Base-by-base conservation (phyloP, 129 eudicot species). In the Ambrosia trifida region DNA sequence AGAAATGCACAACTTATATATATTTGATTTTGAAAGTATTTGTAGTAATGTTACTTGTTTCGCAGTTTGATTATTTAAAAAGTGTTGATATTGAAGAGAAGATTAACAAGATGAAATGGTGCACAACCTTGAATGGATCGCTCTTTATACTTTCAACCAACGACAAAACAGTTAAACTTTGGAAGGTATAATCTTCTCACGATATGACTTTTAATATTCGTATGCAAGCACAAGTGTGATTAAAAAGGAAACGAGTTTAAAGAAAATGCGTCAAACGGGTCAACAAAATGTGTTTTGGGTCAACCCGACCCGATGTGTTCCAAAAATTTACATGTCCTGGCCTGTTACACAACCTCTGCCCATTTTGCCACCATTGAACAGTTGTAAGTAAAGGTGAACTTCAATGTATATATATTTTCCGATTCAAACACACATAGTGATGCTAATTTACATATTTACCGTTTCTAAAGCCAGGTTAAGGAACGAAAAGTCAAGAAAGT, bases 1-100 rank as follows among this genome's bases (percentile, higher is more conserved):
- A 17, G 45, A 32, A 54, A 49, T 70, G 19, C 4, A 57, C 18
- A 32, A 36, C 13, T 30, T 16, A 20, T 49, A 13, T 79, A 17
- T 50, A 43, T 20, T 45, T 2, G 18, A 5, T 57, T 20, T 75
- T 18, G 24, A 56, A 73, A 33, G 33, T 11, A 60, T 70, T 73
- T 33, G 69, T 76, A 74, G 63, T 70, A 44, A 14, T 81, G 45
- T 70, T 68, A 33, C 17, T 24, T 70, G 69, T 72, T 65, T 13
- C 31, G 7, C 84, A 91, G 97, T 91, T 91, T 81, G 97, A 91
- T 79, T 88, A 86, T 69, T 66, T 91, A 75, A 88, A 66, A 90
- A 91, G 97, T 58, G 67, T 86, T 72, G 97, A 91, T 69, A 88
- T 88, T 70, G 94, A 86, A 84, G 97, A 91, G 82, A 91, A 84